Base-by-base conservation (phyloP, 495 filamentous ascomycete genomes). In the Letharia columbiana region DNA sequence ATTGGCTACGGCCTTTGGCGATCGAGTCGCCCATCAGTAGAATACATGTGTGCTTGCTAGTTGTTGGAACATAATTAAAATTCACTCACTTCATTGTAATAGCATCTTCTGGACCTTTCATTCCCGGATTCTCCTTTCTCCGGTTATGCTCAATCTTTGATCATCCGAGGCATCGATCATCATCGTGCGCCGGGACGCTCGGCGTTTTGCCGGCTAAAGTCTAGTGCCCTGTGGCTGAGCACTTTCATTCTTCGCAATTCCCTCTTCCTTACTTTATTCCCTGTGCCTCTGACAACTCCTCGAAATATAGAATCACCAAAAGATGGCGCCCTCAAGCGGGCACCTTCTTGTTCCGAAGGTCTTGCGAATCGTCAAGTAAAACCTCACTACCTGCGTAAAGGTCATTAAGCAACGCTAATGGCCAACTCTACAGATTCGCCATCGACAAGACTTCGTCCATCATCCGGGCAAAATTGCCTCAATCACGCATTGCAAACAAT, bases 291-390 rank as follows among this genome's bases (percentile, higher is more conserved):
- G 33, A 64, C 50, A 28, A 54, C 44, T 37, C 17, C n/a, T 45
- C 33, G 63, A 47, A 39, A 17, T 12, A 37, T 11, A 28, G 2
- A 8, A 11, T 58, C 31, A 64, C 49, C 23, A 49, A 68, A 71
- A 80, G 67, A 92, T 92, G 89, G 81, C 80, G 73, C 80, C 87
- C 77, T 80, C 85, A 47, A 79, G 75, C 70, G 87, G 86, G 78
- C 87, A 86, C 77, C 81, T 90, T 72, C 82, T 86, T 82, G 85
- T 87, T 67, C 84, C 87, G 67, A 86, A 88, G 70, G 79, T 88
- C 68, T 77, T 89, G 81, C 86, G 86, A 77, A 80, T 83, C 68
- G 78, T 89, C 70, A 84, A 77, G 84, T 86, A 78, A 74, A 79
- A 56, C 67, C 20, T 52, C 17, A 42, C 56, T 59, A 40, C 8